These are phyloP conservation scores for Pluteus cervinus DNA, from an alignment of 768 basidiomycete species.

Conservation along the genomic window DNA sequence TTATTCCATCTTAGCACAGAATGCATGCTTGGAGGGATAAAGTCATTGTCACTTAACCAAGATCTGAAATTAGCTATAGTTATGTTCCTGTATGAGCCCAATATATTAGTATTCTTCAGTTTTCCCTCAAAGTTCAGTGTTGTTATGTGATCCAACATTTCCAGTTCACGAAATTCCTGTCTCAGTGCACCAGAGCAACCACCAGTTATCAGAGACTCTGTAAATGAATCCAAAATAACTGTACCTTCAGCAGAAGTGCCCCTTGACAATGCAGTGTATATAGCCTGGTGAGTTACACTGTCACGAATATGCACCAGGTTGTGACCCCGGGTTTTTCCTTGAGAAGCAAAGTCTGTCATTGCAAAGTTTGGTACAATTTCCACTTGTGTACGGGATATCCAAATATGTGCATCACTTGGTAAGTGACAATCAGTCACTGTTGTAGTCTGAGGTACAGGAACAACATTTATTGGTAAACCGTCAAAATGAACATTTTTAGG, in stretches of 20 bases:
- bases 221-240: conserved; percentile 21
- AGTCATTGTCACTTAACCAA: too few species aligned
- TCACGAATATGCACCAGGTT: conserved; percentile 20
- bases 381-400: conserved; percentile 15
- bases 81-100: too few species aligned
- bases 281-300: conserved; percentile 10
- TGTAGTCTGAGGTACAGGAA: conserved; percentile 15
- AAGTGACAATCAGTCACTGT: conserved; percentile 8
- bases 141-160: conserved; percentile 30
- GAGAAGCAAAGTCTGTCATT: conserved; percentile 23
- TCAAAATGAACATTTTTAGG: conserved; percentile 17
- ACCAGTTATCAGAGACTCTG: conserved; percentile 14
- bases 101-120: too few species aligned
- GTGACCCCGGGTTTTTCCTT: conserved; percentile 17
- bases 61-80: too few species aligned
- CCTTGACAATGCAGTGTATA: conserved; percentile 22
- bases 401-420: conserved; percentile 11
- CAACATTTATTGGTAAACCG: conserved; percentile 24
- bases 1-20: too few species aligned
- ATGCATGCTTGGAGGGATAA: too few species aligned
- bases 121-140: too few species aligned
- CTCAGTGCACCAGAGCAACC: conserved; percentile 16
- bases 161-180: conserved; percentile 27
- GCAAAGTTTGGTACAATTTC: conserved; percentile 21
- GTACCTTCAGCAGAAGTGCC: conserved; percentile 21